Base-by-base conservation (phyloP, 169 alveolate genomes). In the Eimeria maxima region DNA sequence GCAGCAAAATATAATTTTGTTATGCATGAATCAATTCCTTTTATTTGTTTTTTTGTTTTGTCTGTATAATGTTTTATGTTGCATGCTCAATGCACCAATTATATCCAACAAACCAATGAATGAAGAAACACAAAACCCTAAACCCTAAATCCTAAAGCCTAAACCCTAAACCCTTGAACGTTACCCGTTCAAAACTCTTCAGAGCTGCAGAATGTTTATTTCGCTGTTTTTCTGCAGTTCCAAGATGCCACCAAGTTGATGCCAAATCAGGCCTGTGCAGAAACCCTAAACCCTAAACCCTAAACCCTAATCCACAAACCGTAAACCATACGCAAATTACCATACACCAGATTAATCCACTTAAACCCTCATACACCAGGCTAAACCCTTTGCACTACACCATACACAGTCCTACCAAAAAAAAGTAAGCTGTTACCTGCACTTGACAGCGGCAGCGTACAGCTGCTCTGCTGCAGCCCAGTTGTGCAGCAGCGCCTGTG, bases 401-500 rank as follows among this genome's bases (percentile, higher is more conserved):
- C 73, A 74, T 33, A 16, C 16, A 18, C 50, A 7, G 1, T 89
- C 84, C 50, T 73, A 76, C 80, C 44, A 69, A 69, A 69, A 57
- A 14, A 57, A 16, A 16, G n/a, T 57, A 57, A 57, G 18, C 67
- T 24, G n/a, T 57, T 24, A 42, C 87, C 87, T 76, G 87, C 87
- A 76, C 16, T 44, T 76, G 29, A 76, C 87, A 44, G 87, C 87
- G 2, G 87, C 29, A 4, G 57, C 53, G 87, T 76, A 76, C 20
- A 33, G 87, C 7, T 60, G 42, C 42, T 76, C 87, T 33, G 87
- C 87, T 42, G 87, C 87, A 4, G 87, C 87, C 87, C 87, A 76
- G 55, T 76, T 76, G 60, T 33, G 87, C 53, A 76, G 87, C 53
- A 76, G n/a, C 87, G 87, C 87, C 60, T 76, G 87, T 7, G 87